phyloP scores from a whole-genome alignment of 2,329 filamentous ascomycete genomes.

The Elsinoe batatas region DNA sequence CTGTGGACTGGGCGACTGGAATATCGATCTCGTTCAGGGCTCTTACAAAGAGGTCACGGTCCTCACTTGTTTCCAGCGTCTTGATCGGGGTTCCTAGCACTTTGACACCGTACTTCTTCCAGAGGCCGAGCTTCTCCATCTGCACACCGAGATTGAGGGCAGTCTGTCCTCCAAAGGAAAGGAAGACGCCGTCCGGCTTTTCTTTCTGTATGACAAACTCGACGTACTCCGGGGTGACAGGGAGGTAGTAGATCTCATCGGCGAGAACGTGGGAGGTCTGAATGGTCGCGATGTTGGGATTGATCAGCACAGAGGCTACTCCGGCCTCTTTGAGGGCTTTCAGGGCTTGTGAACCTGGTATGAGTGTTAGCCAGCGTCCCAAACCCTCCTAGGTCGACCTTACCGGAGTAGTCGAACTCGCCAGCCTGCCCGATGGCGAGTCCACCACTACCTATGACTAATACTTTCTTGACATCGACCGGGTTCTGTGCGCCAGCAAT shows the following conservation, averaged over 20 bases:
- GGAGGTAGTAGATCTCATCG: conserved; percentile 96
- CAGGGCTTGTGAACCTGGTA: conserved; percentile 78
- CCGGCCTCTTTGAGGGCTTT: conserved; percentile 96
- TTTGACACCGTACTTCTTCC: conserved; percentile 89
- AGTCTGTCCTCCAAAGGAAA: conserved; percentile 95
- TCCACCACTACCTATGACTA: conserved; percentile 92
- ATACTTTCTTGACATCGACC: conserved; percentile 90
- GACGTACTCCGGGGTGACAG: conserved; percentile 95
- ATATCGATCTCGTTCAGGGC: conserved; percentile 96
- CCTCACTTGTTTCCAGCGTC: conserved; percentile 88
- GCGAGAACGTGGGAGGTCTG: conserved; percentile 94
- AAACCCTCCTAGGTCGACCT: conserved; percentile 27
- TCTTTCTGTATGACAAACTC: conserved; percentile 95
- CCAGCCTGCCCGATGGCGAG: conserved; percentile 94
- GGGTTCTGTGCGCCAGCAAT: conserved; percentile 66
- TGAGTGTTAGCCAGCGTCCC: background rate
- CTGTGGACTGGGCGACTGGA: conserved; percentile 91
- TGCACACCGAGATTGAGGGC: conserved; percentile 92
- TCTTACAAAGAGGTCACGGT: conserved; percentile 91
- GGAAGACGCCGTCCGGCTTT: conserved; percentile 90
- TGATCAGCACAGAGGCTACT: conserved; percentile 83
- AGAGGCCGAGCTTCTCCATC: conserved; percentile 92
- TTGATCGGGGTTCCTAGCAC: conserved; percentile 91
- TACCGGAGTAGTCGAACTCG: conserved; percentile 98
- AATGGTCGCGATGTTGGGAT: conserved; percentile 97